A percentile compares a stretch with the other conserved stretches of the same genome.
phyloP scores from a whole-genome alignment of 176 grass and related monocot genomes.

The Themeda triandra region DNA sequence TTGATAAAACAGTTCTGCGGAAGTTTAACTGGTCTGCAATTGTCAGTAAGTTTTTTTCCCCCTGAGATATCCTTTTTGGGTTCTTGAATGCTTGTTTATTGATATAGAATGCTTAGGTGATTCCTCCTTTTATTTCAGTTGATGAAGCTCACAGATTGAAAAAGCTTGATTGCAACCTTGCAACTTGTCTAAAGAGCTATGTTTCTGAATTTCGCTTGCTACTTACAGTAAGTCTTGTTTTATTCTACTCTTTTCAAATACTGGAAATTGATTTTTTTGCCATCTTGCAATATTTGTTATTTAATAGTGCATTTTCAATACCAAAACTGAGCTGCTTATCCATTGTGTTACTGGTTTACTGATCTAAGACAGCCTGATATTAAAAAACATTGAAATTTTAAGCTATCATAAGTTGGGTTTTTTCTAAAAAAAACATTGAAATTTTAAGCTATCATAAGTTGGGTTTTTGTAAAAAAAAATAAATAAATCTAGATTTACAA shows the following conservation, averaged over 20 bases:
- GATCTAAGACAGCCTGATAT: background rate
- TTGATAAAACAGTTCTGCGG: slow-evolving; percentile 48
- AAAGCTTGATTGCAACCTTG: slow-evolving; percentile 66
- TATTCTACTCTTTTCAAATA: background rate
- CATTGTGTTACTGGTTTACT: background rate
- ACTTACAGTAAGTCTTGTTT: slow-evolving; percentile 52
- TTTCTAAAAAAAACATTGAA: background rate
- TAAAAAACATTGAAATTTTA: background rate
- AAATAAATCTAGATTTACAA: background rate
- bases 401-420: background rate
- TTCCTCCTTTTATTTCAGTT: slow-evolving; percentile 39
- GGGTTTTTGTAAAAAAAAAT: background rate
- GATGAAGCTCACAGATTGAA: slow-evolving; percentile 83
- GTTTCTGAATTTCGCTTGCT: slow-evolving; percentile 62
- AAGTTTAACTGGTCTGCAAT: slow-evolving; percentile 71
- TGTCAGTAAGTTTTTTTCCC: slow-evolving; percentile 42
- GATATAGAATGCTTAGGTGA: background rate
- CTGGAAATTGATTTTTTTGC: background rate
- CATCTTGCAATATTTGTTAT: background rate
- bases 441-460: background rate
- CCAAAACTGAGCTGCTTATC: background rate
- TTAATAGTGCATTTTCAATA: background rate
- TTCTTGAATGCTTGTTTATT: background rate
- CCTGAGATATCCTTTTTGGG: background rate
- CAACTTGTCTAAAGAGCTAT: slow-evolving; percentile 51